phyloP scores from a whole-genome alignment of 2,329 filamentous ascomycete genomes.

The Arthrobotrys entomopaga region DNA sequence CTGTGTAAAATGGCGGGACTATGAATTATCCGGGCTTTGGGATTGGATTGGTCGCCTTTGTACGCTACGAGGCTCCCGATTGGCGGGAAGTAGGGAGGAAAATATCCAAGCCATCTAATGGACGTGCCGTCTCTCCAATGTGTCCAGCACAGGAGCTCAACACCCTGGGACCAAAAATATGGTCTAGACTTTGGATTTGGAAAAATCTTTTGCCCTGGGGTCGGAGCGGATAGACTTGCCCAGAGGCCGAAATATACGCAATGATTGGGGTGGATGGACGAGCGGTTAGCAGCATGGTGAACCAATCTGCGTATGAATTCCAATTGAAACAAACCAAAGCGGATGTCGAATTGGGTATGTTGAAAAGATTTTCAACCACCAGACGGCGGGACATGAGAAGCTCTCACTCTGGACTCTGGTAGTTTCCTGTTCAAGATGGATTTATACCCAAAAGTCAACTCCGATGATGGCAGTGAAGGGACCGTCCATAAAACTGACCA shows the following conservation, averaged over 20 bases:
- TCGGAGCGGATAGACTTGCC: slow-evolving; percentile 12
- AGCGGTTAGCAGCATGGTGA: slow-evolving; percentile 45
- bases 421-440: neutral
- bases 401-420: neutral
- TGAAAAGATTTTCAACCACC: neutral
- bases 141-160: slow-evolving; percentile 10
- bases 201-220: neutral
- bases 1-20: too few species aligned
- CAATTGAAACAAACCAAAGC: neutral
- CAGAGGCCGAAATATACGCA: neutral
- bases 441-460: neutral
- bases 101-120: slow-evolving; percentile 18
- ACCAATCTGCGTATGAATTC: slow-evolving; percentile 13
- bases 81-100: slow-evolving; percentile 1
- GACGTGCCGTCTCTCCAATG: slow-evolving; percentile 28
- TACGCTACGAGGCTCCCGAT: slow-evolving; percentile 14
- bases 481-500: too few species aligned
- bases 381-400: neutral
- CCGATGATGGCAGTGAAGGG: too few species aligned
- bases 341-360: neutral
- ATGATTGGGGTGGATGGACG: slow-evolving; percentile 26
- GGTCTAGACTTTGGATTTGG: slow-evolving; percentile 17
- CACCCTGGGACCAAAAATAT: neutral
- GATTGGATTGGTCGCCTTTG: slow-evolving; percentile 15
- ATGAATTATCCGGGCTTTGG: neutral